Conservation (phyloP, 768 basidiomycete species). For the Podaxis sp. region DNA sequence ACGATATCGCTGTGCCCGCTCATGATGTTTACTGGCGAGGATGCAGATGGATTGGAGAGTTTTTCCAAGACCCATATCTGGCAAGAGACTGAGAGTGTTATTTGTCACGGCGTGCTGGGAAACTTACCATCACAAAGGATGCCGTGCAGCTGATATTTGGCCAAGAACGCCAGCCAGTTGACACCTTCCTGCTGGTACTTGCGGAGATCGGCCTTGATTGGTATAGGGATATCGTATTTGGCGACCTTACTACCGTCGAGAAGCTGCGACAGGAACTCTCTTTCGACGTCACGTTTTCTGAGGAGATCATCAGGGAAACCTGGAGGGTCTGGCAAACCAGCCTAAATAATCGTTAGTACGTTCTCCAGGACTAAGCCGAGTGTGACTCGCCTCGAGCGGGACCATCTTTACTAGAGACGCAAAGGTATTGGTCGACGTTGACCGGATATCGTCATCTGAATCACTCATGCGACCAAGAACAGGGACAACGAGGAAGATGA, state of each 20-base stretch:
- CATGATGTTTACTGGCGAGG: constrained; percentile 88
- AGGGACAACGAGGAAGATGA: constrained; percentile 95
- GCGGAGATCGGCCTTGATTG: constrained; percentile 90
- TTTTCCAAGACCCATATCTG: constrained; percentile 99
- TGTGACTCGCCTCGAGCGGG: constrained; percentile 78
- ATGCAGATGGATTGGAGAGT: constrained; percentile 98
- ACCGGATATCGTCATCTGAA: constrained; percentile 83
- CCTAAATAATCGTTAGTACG: constrained; percentile 41
- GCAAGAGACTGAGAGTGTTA: neutral
- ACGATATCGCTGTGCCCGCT: constrained; percentile 69
- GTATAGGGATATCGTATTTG: constrained; percentile 80
- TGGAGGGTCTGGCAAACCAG: constrained; percentile 94
- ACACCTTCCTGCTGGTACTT: constrained; percentile 99
- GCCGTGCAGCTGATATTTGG: constrained; percentile 96
- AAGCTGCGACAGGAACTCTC: constrained; percentile 89
- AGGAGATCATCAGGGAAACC: constrained; percentile 88
- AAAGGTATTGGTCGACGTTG: constrained; percentile 95
- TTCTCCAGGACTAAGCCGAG: neutral
- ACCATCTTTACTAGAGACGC: constrained; percentile 98
- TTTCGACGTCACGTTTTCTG: constrained; percentile 80
- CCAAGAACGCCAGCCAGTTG: constrained; percentile 97
- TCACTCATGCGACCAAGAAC: constrained; percentile 98
- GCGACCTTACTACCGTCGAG: constrained; percentile 95
- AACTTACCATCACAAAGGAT: constrained; percentile 92
- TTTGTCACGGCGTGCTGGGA: neutral